Evolutionary conservation across 1,284 basidiomycete species (phyloP), one percentile per base, ranked within the genome.

Genomic region (Cyathus olla): DNA sequence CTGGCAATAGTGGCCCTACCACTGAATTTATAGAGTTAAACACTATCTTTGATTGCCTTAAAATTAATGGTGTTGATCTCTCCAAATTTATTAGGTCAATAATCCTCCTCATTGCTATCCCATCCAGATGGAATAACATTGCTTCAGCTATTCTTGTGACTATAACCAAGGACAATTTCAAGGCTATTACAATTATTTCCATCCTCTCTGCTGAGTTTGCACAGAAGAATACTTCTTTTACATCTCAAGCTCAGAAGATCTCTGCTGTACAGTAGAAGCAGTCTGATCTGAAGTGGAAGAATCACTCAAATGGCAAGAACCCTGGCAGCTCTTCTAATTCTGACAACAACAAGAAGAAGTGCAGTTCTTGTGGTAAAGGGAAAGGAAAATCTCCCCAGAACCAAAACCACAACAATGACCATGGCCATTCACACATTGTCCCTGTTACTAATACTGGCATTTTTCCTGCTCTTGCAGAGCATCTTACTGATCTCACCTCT

Each of bases 261-360:
- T 56, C 54, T 31, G 55, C 39, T 9, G 46, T 60, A 1, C 56
- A 60, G 29, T 28, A 39, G 44, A 50, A 50, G 9, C 26, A 39
- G n/a, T 24, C 19, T 21, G 35, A 60, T 22, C 54, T 55, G 6
- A 56, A 56, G 24, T 60, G 51, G 26, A 39, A 56, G 17, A n/a
- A 56, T 37, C 35, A 37, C 9, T 17, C 35, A 17, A 9, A 37
- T 37, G 17, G 17, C 35, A 37, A 37, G 9, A 17, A 17, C 35
- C 8, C 8, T 37, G 17, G 17, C 27, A 15, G 24, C 31, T 50
- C 47, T 48, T 35, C 47, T 42, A 27, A 28, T 11, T 22, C 26
- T 28, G 42, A 39, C 2, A 27, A 21, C n/a, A 42, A 61, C 19
- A 58, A 61, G 49, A 42, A 57, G 48, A 54, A 58, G 3, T 28